Percentiles rank a stretch among this genome's conserved stretches.
Evolutionary conservation across 805 yeast species (phyloP).

Genomic region (Limtongia smithiae): DNA sequence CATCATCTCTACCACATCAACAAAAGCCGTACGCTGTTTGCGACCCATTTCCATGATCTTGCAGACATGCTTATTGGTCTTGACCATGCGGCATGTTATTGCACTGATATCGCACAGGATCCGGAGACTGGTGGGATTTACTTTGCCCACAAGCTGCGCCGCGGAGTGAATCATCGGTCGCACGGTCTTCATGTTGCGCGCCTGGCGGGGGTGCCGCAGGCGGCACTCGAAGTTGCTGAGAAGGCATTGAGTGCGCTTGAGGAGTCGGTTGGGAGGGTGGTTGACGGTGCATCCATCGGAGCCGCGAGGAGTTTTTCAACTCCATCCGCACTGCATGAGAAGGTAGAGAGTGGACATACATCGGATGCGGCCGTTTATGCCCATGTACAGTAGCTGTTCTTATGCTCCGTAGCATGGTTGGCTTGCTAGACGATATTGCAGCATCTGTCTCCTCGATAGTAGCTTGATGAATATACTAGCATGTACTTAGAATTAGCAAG

Average conservation of each 20-base stretch:
- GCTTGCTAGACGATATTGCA: too few species aligned
- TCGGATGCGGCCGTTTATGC: too few species aligned
- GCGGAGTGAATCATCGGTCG: slow-evolving; percentile 26
- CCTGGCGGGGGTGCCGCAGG: slow-evolving; percentile 26
- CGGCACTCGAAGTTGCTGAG: slow-evolving; percentile 20
- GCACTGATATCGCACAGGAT: slow-evolving; percentile 24
- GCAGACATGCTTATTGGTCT: slow-evolving; percentile 21
- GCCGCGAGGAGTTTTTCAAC: background rate
- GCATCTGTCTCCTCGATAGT: too few species aligned
- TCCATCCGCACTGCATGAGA: background rate
- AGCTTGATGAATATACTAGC: too few species aligned
- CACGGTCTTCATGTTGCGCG: slow-evolving; percentile 29
- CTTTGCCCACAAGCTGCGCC: slow-evolving; percentile 22
- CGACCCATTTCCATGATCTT: slow-evolving; percentile 69
- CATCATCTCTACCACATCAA: slow-evolving; percentile 51
- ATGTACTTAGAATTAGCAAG: too few species aligned
- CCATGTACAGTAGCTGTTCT: too few species aligned
- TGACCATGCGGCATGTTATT: slow-evolving; percentile 20
- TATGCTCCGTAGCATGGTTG: too few species aligned
- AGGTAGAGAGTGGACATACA: too few species aligned
- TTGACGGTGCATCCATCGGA: background rate
- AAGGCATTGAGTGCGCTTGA: slow-evolving; percentile 1
- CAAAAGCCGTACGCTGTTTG: slow-evolving; percentile 74
- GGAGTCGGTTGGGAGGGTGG: background rate
- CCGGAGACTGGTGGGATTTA: slow-evolving; percentile 13